Evolutionary conservation across 768 basidiomycete species (phyloP), one percentile per base, ranked within the genome.

Genomic region (Mycena venus): DNA sequence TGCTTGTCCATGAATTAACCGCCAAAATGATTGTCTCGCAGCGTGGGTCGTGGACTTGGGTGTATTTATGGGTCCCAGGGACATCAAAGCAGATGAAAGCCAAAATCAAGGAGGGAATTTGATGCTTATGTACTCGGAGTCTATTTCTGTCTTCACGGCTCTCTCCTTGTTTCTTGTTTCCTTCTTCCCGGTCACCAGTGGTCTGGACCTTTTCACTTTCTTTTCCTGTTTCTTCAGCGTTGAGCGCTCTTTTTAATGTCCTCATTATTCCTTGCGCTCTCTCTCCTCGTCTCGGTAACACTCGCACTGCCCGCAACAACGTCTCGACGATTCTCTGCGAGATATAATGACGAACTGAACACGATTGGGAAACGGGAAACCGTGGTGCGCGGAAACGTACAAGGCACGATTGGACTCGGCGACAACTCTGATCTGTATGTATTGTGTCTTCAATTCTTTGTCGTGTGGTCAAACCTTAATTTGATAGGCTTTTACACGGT

Each of bases 401-500:
- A 75, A 56, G 85, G 85, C 19, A 74, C 81, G 4, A 79, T 81
- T 47, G 85, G 85, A 19, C 72, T 86, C 23, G 87, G 86, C 19
- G 76, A 78, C 63, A 74, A 75, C 70, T 64, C 68, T n/a, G 78
- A 77, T 36, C 49, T 77, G 74, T 75, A 38, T n/a, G 71, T 75
- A 8, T 55, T 38, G 47, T n/a, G 71, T 75, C 5, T 55, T 38
- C 59, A 7, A 34, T 32, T 15, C 59, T n/a, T 21, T 31, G 21
- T 56, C n/a, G 64, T 61, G 51, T 31, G 15, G 53, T 40, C 17
- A 23, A 17, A 32, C 19, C 17, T 44, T 25, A 40, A 40, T 32
- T 36, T 29, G 12, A 14, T 51, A 80, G 77, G 21, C 72, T 81
- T n/a, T 38, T 91, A 91, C 72, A 89, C 81, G 14, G 87, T 90